Evolutionary conservation across 495 filamentous ascomycete genomes (phyloP), one percentile per base, ranked within the genome.

Genomic region (Penicillium pulvis): DNA sequence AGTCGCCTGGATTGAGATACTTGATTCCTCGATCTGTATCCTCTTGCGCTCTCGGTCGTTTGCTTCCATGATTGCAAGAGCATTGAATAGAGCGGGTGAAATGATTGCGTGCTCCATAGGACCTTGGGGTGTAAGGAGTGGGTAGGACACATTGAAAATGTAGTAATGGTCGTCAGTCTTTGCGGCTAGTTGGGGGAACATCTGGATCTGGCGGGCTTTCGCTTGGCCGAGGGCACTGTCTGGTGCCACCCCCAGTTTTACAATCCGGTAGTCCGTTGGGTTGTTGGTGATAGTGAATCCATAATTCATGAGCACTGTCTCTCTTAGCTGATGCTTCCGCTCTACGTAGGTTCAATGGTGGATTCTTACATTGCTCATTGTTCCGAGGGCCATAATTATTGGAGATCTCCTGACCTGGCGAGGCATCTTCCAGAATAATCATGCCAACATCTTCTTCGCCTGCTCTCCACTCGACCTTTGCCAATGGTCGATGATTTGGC

Each of bases 371-470:
- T 63, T 89, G 85, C 62, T 85, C 86, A 57, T 90, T 90, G 51
- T 82, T 77, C 50, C 88, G 85, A 4, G 85, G 81, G 0, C 83
- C 86, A 57, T 90, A 90, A 64, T 90, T 90, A 62, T 90, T 90
- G 24, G 75, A 81, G 19, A 89, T 77, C 63, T 89, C 82, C 11
- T 76, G 60, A 3, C 83, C 83, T 10, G 75, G 66, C 6, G 64
- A 28, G n/a, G 83, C 63, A 9, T 71, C 41, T 19, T 85, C 79
- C 24, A 80, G 64, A 9, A 81, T 69, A 24, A 79, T 64, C 56
- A 88, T 76, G 23, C 65, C 73, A 50, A 86, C 77, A 39, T 74
- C 67, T 24, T 74, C 63, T 0, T 64, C 60, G 0, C 76, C 78
- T 41, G 84, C 82, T 14, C 78, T 71, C 87, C 87, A 89, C 60